Percentiles rank a stretch among this genome's conserved stretches.
phyloP scores from a whole-genome alignment of 2,329 filamentous ascomycete genomes.

The Phyllosticta citriasiana region DNA sequence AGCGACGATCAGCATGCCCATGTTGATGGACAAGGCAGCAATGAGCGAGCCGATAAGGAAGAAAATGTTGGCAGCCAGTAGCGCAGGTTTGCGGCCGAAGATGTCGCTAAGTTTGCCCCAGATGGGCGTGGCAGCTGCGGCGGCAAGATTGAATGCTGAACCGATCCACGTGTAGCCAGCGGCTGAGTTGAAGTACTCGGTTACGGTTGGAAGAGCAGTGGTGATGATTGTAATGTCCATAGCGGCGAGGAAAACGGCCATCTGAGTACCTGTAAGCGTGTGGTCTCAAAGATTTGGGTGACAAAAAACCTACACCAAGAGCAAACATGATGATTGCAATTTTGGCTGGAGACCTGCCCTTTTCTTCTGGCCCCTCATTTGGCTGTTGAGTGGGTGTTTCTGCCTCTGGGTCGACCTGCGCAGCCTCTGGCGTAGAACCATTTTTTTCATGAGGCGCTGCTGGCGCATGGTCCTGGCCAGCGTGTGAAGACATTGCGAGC shows the following conservation, averaged over 20 bases:
- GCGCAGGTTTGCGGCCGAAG: slow-evolving; percentile 27
- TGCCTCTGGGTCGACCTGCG: neutral
- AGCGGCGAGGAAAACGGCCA: slow-evolving; percentile 50
- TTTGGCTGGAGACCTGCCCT: slow-evolving; percentile 29
- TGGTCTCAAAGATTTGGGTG: neutral
- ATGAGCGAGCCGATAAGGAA: slow-evolving; percentile 55
- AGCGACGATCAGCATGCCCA: slow-evolving; percentile 53
- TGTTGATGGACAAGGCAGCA: slow-evolving; percentile 47
- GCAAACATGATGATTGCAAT: slow-evolving; percentile 42
- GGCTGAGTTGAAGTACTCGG: slow-evolving; percentile 41
- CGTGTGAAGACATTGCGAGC: neutral
- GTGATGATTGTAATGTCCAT: slow-evolving; percentile 55
- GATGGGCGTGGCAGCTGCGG: slow-evolving; percentile 29
- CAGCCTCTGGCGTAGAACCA: neutral
- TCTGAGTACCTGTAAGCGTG: slow-evolving; percentile 19
- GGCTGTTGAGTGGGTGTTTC: neutral
- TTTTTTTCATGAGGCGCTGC: neutral
- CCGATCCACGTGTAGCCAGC: slow-evolving; percentile 46
- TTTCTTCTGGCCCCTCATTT: slow-evolving; percentile 11
- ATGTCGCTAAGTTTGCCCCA: slow-evolving; percentile 33
- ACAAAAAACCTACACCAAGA: slow-evolving; percentile 21
- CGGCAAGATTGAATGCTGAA: slow-evolving; percentile 28
- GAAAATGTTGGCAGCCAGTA: slow-evolving; percentile 29
- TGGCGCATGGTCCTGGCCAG: neutral
- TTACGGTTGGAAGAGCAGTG: slow-evolving; percentile 52